Evolutionary conservation across 1,284 basidiomycete species (phyloP).

Genomic region (Trichosporon asahii): DNA sequence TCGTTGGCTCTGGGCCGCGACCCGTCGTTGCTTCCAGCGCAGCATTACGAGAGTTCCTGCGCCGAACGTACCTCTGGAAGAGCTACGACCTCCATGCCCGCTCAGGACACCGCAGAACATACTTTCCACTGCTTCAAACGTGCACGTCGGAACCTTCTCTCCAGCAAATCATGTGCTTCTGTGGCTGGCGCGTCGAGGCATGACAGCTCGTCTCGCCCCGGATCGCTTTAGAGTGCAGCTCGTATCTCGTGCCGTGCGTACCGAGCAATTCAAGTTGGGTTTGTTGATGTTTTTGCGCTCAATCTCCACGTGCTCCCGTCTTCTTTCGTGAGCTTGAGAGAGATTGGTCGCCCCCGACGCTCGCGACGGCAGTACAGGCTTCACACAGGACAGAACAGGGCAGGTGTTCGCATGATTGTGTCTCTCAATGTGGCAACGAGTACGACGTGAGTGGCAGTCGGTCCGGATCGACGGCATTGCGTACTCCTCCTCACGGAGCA

Average conservation of each 20-base stretch:
- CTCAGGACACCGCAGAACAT: background rate
- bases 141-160: background rate
- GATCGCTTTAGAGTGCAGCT: background rate
- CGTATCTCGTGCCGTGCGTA: conserved; percentile 1
- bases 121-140: background rate
- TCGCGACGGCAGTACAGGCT: background rate
- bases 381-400: background rate
- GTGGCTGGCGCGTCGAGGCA: background rate
- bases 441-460: background rate
- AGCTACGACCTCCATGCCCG: background rate
- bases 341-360: background rate
- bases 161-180: background rate
- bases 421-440: background rate
- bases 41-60: background rate
- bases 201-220: background rate
- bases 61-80: background rate
- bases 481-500: background rate
- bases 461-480: background rate
- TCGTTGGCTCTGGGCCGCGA: background rate
- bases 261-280: conserved; percentile 1
- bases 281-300: background rate
- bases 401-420: no score
- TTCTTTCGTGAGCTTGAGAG: background rate
- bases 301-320: conserved; percentile 7
- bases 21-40: background rate